Base-by-base conservation (phyloP, 805 yeast genomes). In the Kluyveromyces wickerhamii region DNA sequence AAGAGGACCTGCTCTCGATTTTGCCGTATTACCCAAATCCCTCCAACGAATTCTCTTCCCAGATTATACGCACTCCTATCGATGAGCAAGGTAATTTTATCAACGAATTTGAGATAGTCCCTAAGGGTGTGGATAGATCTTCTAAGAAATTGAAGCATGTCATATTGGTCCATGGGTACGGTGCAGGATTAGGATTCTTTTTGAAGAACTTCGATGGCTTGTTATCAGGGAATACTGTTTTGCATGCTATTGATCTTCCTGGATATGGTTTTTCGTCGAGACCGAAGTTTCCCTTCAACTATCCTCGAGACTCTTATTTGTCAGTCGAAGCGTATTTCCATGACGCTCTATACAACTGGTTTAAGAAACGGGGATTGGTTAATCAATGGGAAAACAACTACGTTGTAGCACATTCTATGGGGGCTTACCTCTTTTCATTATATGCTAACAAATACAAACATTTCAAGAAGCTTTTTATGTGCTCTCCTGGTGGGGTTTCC, bases 211-310 rank as follows among this genome's bases (percentile, higher is more conserved):
- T 83, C 39, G 81, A 79, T 40, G 63, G 62, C 3, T 46, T 57
- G 21, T 18, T 48, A 11, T 46, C 57, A 16, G 62, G 70, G 19
- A 61, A 69, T 26, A 82, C 92, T 82, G 71, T 79, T 36, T 65
- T 88, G 29, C 95, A 86, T 60, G 83, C 95, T 0, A 70, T 89
- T 3, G 98, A 89, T 52, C 60, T 88, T 36, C 69, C 86, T 2
- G 98, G 98, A 0, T 89, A 83, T 59, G 98, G 97, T 1, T 76
- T 84, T 38, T 82, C 94, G 1, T 74, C 94, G 2, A 68, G 97
- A 42, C 94, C 94, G 1, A 63, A 67, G 31, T 85, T 83, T 52
- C 69, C 70, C 1, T 56, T 56, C 36, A 44, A 56, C 27, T 57
- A 55, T 26, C 47, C 50, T 6, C 33, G 29, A 8, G 51, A 57